These are phyloP conservation scores for Endogone sp. DNA, from an alignment of 192 early-diverging fungal genomes.

Conservation along the genomic window DNA sequence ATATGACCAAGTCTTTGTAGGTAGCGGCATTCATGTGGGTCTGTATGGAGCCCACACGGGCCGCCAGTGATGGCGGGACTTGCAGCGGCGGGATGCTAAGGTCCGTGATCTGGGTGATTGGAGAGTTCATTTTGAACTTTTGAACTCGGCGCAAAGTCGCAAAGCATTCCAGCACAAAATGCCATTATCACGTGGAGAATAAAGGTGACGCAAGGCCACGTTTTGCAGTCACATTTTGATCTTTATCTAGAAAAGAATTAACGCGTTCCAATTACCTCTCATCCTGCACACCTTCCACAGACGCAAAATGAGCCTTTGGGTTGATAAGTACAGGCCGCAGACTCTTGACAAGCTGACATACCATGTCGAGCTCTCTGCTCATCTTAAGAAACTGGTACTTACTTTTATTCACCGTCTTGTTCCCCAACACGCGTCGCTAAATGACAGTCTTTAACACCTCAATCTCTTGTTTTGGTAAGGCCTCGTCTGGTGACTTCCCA, in stretches of 20 bases:
- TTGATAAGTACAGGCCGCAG: conserved; percentile 90
- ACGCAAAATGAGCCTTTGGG: conserved; percentile 71
- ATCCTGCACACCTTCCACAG: too few relatives aligned
- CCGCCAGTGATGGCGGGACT: neutral
- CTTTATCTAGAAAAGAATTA: too few relatives aligned
- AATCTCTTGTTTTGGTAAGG: conserved; percentile 26
- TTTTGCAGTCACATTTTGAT: too few relatives aligned
- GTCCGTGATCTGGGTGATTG: neutral
- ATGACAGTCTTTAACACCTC: too few relatives aligned
- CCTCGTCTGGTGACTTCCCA: conserved; percentile 79
- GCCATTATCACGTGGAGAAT: too few relatives aligned
- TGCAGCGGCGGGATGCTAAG: conserved; percentile 17
- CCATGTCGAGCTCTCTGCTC: conserved; percentile 68
- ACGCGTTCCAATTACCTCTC: too few relatives aligned
- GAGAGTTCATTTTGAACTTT: neutral
- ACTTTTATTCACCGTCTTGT: conserved; percentile 2
- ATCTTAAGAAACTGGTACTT: conserved; percentile 73
- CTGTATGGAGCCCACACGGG: neutral
- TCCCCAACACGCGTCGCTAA: too few relatives aligned
- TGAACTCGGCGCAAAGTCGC: neutral
- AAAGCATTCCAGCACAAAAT: too few relatives aligned
- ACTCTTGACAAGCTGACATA: conserved; percentile 81
- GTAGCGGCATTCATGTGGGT: conserved; percentile 26
- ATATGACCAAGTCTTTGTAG: conserved; percentile 75
- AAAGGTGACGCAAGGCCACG: too few relatives aligned